Evolutionary conservation across 331 rosid species (phyloP).

Genomic region (Quercus phellos): DNA sequence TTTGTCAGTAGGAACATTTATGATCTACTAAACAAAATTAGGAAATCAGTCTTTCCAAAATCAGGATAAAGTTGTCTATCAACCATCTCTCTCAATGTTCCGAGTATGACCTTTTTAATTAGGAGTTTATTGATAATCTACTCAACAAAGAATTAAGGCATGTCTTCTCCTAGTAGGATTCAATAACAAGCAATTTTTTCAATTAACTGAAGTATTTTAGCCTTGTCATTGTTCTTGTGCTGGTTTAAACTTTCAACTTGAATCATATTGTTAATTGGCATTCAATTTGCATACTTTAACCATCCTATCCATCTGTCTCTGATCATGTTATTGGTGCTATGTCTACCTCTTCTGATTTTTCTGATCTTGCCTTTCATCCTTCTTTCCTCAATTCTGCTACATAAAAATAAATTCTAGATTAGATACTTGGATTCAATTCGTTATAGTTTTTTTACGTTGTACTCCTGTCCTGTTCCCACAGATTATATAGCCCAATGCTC

Average conservation of each 20-base stretch:
- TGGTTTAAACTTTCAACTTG: not conserved
- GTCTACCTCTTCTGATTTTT: not conserved
- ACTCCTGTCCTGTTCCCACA: not conserved
- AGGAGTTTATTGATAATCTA: not conserved
- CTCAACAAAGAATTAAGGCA: not conserved
- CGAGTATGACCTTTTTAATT: not conserved
- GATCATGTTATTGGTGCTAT: not conserved
- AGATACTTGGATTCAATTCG: not conserved
- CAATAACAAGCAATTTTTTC: not conserved
- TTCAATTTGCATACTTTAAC: not conserved
- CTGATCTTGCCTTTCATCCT: not conserved
- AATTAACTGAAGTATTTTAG: not conserved
- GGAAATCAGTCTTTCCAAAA: too few species aligned
- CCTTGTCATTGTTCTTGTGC: not conserved
- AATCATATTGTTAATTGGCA: not conserved
- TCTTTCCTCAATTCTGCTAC: not conserved
- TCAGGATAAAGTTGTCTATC: too few species aligned
- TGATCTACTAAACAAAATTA: constrained; percentile 3
- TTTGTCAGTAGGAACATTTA: not conserved
- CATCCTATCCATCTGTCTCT: not conserved
- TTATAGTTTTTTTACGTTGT: not conserved
- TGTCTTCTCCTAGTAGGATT: not conserved
- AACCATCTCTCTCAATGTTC: too few species aligned
- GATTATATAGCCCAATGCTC: not conserved
- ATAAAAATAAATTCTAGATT: not conserved